phyloP scores from a whole-genome alignment of 2,329 filamentous ascomycete species.

The Mycogone perniciosa region DNA sequence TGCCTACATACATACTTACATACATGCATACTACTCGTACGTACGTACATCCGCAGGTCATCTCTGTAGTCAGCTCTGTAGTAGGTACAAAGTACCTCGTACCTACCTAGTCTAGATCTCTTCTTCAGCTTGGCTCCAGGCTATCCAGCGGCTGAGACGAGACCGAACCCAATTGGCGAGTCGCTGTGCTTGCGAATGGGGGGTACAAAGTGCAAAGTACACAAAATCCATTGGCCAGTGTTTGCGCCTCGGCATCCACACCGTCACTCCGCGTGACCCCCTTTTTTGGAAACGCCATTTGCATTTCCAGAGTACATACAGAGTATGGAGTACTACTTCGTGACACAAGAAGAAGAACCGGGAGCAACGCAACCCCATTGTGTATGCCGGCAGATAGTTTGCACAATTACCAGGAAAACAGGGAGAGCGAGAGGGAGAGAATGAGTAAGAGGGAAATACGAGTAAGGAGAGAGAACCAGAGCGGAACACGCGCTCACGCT shows the following conservation, averaged over 20 bases:
- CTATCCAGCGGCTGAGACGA: neutral
- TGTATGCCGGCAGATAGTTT: too few relatives aligned
- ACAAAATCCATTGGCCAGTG: constrained; percentile 11
- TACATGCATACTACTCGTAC: too few relatives aligned
- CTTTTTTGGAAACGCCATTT: neutral
- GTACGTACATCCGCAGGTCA: too few relatives aligned
- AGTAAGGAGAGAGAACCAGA: too few relatives aligned
- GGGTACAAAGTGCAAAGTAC: neutral
- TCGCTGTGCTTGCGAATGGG: neutral
- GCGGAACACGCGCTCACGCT: too few relatives aligned
- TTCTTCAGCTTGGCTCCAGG: neutral
- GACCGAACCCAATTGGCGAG: constrained; percentile 8
- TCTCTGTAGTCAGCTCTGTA: too few relatives aligned
- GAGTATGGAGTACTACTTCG: too few relatives aligned
- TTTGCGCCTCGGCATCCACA: constrained; percentile 11
- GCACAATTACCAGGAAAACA: too few relatives aligned
- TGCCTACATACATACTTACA: too few relatives aligned
- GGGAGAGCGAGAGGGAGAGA: too few relatives aligned
- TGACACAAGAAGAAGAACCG: neutral
- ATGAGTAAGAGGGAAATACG: too few relatives aligned
- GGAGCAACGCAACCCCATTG: too few relatives aligned
- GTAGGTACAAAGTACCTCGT: neutral
- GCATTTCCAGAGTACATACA: neutral
- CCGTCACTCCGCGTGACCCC: constrained; percentile 8
- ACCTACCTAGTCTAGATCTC: neutral